Conservation (phyloP, 2,329 filamentous ascomycete genomes). For the Stachybotrys echinatus region DNA sequence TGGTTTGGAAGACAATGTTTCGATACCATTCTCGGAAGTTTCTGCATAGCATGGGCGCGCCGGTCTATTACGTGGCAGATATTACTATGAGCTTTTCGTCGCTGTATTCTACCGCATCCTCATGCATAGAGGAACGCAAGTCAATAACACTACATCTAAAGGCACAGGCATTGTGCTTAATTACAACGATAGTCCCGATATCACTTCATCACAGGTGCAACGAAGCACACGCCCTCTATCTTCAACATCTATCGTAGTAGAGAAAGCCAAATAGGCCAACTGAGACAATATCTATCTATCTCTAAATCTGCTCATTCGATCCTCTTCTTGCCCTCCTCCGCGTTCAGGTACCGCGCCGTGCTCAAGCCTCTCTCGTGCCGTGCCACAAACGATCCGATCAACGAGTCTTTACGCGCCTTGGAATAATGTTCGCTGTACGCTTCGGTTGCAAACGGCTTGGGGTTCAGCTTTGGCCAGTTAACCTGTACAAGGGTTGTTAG, state of each 20-base stretch:
- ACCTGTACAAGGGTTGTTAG: constrained; percentile 52
- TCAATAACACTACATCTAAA: no score
- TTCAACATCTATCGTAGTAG: neutral
- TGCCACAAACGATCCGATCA: constrained; percentile 67
- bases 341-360: constrained; percentile 72
- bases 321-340: constrained; percentile 98
- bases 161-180: no score
- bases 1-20: neutral
- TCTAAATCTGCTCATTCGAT: constrained; percentile 63
- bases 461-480: constrained; percentile 97
- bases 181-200: no score
- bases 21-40: neutral
- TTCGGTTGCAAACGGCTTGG: constrained; percentile 78
- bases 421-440: constrained; percentile 82
- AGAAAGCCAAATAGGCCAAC: neutral
- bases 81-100: no score
- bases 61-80: neutral
- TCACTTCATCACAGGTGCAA: no score
- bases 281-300: neutral
- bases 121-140: no score
- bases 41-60: neutral
- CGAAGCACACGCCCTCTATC: neutral
- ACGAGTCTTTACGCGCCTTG: constrained; percentile 74
- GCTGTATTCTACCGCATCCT: no score
- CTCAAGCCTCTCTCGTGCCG: constrained; percentile 79